Evolutionary conservation across 192 early-diverging fungal genomes (phyloP).

Genomic region (Diversispora epigaea): DNA sequence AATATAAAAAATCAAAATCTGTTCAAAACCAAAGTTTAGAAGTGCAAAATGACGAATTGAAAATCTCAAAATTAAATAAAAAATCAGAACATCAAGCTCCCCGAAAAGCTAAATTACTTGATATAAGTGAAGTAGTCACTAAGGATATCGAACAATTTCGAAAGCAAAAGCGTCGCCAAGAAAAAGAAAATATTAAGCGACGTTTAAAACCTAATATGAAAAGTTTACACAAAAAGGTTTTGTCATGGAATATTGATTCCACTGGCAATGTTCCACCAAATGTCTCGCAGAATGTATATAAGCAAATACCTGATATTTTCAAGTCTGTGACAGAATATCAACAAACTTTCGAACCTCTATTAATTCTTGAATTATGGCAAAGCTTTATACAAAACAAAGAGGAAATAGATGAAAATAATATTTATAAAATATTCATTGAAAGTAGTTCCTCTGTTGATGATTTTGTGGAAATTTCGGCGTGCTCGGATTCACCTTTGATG

Average conservation of each 20-base stretch:
- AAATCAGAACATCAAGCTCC: too few relatives aligned
- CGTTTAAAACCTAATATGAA: constrained; percentile 55
- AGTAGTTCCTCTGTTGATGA: constrained; percentile 67
- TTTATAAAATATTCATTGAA: constrained; percentile 44
- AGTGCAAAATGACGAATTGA: too few relatives aligned
- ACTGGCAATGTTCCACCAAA: constrained; percentile 59
- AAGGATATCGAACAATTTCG: constrained; percentile 28
- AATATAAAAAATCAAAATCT: not conserved
- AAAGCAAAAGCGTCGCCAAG: constrained; percentile 22
- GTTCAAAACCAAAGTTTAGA: not conserved
- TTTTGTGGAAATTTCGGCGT: constrained; percentile 65
- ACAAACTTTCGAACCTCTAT: constrained; percentile 72
- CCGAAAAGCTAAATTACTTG: not conserved
- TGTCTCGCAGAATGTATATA: constrained; percentile 31
- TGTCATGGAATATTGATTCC: constrained; percentile 60
- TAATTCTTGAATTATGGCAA: constrained; percentile 84
- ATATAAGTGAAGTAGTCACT: constrained; percentile 34
- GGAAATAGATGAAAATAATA: constrained; percentile 52
- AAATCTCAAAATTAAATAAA: too few relatives aligned
- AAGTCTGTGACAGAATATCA: constrained; percentile 58
- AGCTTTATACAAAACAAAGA: constrained; percentile 74
- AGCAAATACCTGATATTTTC: constrained; percentile 62
- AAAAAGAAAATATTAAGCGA: constrained; percentile 47
- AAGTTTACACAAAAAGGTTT: constrained; percentile 55
- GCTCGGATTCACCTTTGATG: constrained; percentile 38